Evolutionary conservation across 2,329 filamentous ascomycete species (phyloP).

Genomic region (Fusarium devonianum): DNA sequence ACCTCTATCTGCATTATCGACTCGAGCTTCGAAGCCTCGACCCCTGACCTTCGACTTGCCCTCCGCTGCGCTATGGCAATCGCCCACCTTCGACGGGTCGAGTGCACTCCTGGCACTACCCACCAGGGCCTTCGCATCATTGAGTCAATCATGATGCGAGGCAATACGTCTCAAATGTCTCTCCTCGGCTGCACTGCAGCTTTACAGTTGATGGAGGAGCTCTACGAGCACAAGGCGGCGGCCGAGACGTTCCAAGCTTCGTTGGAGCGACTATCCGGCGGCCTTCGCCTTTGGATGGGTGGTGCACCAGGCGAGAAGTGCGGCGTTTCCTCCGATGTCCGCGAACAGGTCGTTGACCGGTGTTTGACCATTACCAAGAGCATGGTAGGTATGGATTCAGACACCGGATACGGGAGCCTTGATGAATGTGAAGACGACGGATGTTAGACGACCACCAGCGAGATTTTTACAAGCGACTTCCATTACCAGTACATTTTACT

Average conservation of each 20-base stretch:
- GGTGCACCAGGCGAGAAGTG: conserved; percentile 58
- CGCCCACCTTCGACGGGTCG: conserved; percentile 60
- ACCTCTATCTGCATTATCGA: conserved; percentile 54
- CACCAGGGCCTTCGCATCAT: conserved; percentile 57
- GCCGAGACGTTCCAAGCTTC: conserved; percentile 56
- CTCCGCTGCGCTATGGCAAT: conserved; percentile 68
- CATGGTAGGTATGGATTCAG: conserved; percentile 65
- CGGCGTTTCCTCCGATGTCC: conserved; percentile 59
- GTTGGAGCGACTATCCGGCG: conserved; percentile 65
- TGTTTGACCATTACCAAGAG: conserved; percentile 64
- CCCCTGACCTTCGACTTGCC: conserved; percentile 62
- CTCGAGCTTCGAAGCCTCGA: conserved; percentile 50
- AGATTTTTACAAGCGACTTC: conserved; percentile 8
- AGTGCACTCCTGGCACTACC: conserved; percentile 46
- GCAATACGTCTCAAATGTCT: conserved; percentile 54
- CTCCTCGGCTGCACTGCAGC: conserved; percentile 67
- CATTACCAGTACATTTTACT: conserved; percentile 7
- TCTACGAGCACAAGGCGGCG: conserved; percentile 56
- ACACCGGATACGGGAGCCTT: conserved; percentile 67
- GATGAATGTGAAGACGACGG: conserved; percentile 55
- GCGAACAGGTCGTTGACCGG: conserved; percentile 61
- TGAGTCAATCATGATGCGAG: conserved; percentile 56
- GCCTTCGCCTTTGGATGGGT: conserved; percentile 68
- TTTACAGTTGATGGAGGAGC: conserved; percentile 64
- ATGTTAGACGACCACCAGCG: conserved; percentile 31